Percentiles rank a stretch among this genome's conserved stretches.
Evolutionary conservation across 2,329 filamentous ascomycete species (phyloP).

Genomic region (Septoria linicola): DNA sequence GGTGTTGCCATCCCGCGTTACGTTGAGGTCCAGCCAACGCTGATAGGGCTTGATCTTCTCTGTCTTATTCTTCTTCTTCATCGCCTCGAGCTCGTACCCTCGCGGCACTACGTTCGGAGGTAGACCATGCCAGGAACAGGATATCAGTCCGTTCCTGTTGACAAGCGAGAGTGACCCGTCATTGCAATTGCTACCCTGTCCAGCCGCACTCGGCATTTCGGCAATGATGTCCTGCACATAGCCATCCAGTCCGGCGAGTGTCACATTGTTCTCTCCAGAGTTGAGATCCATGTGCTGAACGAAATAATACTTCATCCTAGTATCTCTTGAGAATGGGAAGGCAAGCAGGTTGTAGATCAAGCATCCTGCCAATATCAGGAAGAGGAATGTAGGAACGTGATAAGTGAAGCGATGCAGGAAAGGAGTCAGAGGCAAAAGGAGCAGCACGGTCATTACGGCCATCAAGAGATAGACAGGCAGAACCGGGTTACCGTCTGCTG

Average conservation of each 20-base stretch:
- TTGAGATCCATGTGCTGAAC: constrained; percentile 75
- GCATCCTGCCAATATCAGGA: constrained; percentile 70
- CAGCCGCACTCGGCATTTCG: constrained; percentile 68
- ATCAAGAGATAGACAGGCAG: constrained; percentile 71
- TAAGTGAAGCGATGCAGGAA: constrained; percentile 85
- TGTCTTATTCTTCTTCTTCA: constrained; percentile 18
- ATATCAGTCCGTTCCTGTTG: constrained; percentile 54
- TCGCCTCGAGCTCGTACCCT: constrained; percentile 14
- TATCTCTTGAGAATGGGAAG: constrained; percentile 81
- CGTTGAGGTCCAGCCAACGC: constrained; percentile 66
- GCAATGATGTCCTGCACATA: constrained; percentile 67
- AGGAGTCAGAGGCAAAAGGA: constrained; percentile 74
- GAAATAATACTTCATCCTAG: constrained; percentile 84
- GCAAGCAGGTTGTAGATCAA: constrained; percentile 81
- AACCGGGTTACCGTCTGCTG: constrained; percentile 74
- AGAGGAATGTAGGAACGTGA: constrained; percentile 74
- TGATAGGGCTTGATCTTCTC: constrained; percentile 21
- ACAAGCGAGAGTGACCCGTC: constrained; percentile 44
- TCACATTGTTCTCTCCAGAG: constrained; percentile 66
- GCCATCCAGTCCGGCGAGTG: constrained; percentile 65
- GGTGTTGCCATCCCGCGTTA: constrained; percentile 47
- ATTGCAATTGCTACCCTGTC: constrained; percentile 51
- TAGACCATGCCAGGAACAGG: constrained; percentile 71
- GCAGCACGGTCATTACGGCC: constrained; percentile 64
- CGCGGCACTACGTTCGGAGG: constrained; percentile 61